A percentile compares a stretch with the other conserved stretches of the same genome.
Evolutionary conservation across 768 basidiomycete species (phyloP).

Genomic region (Amanita rubescens): DNA sequence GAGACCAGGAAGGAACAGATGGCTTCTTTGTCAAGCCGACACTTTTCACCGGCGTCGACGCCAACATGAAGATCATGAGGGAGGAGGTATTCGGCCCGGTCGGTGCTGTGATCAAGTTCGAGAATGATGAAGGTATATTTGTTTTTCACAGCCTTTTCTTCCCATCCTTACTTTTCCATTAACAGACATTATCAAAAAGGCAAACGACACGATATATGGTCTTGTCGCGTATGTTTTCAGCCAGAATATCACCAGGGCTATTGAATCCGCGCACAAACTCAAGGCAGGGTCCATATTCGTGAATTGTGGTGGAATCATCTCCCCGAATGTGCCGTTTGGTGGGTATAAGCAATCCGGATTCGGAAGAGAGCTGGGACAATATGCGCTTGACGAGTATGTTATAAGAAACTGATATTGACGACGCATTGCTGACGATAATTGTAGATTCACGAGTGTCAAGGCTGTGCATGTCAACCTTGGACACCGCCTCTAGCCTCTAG

Average conservation of each 20-base stretch:
- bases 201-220: constrained; percentile 72
- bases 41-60: constrained; percentile 53
- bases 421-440: neutral
- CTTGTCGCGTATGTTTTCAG: constrained; percentile 85
- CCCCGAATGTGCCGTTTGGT: constrained; percentile 54
- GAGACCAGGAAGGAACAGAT: constrained; percentile 45
- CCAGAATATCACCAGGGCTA: constrained; percentile 65
- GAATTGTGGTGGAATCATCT: constrained; percentile 36
- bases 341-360: constrained; percentile 72
- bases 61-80: constrained; percentile 61
- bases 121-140: constrained; percentile 34
- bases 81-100: constrained; percentile 80
- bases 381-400: constrained; percentile 47
- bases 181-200: constrained; percentile 19
- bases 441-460: constrained; percentile 52
- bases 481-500: constrained; percentile 6
- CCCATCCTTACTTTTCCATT: neutral
- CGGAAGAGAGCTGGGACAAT: constrained; percentile 62
- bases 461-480: constrained; percentile 57
- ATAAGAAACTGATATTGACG: neutral
- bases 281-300: constrained; percentile 70
- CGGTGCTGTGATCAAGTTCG: constrained; percentile 64
- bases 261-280: constrained; percentile 65
- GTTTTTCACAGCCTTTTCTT: neutral
- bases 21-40: constrained; percentile 74